Evolutionary conservation across 768 basidiomycete genomes (phyloP), one percentile per base, ranked within the genome.

Genomic region (Clavaria fumosa): DNA sequence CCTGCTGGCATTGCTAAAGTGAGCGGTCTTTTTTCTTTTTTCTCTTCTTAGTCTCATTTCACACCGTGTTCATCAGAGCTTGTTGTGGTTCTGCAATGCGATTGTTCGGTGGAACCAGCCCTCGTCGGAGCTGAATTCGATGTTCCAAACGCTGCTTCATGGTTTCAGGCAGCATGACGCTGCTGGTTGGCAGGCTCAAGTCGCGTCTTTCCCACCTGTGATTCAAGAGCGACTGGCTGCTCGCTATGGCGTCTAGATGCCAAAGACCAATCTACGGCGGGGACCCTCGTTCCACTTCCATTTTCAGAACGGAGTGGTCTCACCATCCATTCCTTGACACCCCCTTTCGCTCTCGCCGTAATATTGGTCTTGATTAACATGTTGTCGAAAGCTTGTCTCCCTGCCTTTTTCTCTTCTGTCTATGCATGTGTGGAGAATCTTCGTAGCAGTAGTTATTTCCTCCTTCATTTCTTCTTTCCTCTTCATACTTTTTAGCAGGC

Each of bases 81-180:
- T 97, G 45, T 59, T 93, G 38, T 97, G 84, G 82, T 97, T 99
- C 75, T 93, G 93, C 58, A 96, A 97, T 54, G 88, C 95, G 12
- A 84, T 96, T 44, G 83, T 91, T 37, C 72, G 90, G 43, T 99
- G 95, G 95, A 83, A 78, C 39, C 74, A 75, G 41, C 95, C 95
- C 0, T 95, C 91, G 1, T 66, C 75, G 7, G 86, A 93, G 58
- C 70, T 99, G 41, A 88, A 95, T 54, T 65, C 65, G 34, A 96
- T 95, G 88, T 99, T 99, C 74, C 72, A 77, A 53, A 73, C 80
- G 58, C 69, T 99, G 34, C 62, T 99, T 38, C 70, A 67, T 43
- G 89, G 86, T 10, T 91, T 96, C 70, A 89, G 88, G 64, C 70
- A 75, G 48, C 84, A 90, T 54, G 76, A 88, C 45, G 74, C 78